A percentile compares a stretch with the other conserved stretches of the same genome.
Conservation (phyloP, 257 asterid species). For the Apocynum venetum region DNA sequence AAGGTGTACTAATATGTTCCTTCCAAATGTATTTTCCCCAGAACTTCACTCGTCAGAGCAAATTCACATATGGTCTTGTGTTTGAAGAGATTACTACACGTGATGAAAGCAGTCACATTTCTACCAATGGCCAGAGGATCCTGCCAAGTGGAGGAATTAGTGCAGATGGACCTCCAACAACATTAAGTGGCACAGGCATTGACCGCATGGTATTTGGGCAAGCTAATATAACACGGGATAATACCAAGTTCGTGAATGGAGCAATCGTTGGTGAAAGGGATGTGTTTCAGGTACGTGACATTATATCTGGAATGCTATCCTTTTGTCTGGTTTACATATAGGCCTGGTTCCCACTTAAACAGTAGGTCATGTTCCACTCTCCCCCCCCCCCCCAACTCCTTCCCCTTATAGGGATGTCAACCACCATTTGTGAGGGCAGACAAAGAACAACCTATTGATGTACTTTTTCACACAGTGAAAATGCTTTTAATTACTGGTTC, state of each 20-base stretch:
- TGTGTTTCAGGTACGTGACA: conserved; percentile 70
- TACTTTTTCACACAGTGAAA: neutral
- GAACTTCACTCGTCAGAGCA: conserved; percentile 95
- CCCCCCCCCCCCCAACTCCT: neutral
- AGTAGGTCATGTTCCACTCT: neutral
- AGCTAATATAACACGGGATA: conserved; percentile 94
- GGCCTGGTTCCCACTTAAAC: neutral
- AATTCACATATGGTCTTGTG: conserved; percentile 90
- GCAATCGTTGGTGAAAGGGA: conserved; percentile 94
- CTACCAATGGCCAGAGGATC: conserved; percentile 88
- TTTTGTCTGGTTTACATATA: neutral
- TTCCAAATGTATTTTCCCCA: conserved; percentile 31
- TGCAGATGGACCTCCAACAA: conserved; percentile 98
- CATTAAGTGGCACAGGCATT: conserved; percentile 96
- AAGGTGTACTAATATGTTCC: neutral
- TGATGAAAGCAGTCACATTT: conserved; percentile 90
- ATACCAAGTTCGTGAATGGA: conserved; percentile 85
- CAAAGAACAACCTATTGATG: neutral
- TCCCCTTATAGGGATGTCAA: neutral
- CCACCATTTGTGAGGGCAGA: neutral
- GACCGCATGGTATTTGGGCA: conserved; percentile 90
- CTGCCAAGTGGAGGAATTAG: conserved; percentile 96
- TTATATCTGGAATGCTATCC: neutral
- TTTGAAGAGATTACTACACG: conserved; percentile 97
- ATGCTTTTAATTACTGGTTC: neutral